Percentiles rank a stretch among this genome's conserved stretches.
These are phyloP conservation scores for Candida nemodendra DNA, from an alignment of 805 yeast genomes.

Conservation along the genomic window DNA sequence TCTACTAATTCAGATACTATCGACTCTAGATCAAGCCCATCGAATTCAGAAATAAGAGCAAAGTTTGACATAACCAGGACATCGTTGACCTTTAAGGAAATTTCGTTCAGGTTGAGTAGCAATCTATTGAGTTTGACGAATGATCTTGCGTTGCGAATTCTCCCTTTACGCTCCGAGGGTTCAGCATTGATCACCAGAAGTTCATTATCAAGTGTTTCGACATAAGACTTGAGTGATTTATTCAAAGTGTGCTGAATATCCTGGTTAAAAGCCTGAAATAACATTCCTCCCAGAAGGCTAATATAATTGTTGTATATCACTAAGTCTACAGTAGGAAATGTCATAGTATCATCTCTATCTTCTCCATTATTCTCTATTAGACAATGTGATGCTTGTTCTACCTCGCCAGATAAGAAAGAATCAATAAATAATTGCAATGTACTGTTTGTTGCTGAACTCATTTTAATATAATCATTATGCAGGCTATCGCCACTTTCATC, in stretches of 20 bases:
- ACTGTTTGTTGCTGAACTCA: constrained; percentile 6
- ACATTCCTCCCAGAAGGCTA: constrained; percentile 3
- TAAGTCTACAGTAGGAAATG: background rate
- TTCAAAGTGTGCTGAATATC: constrained; percentile 3
- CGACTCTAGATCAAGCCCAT: constrained; percentile 1
- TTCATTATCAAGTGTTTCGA: constrained; percentile 1
- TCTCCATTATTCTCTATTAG: constrained; percentile 1
- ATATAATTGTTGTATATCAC: constrained; percentile 8
- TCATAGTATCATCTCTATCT: background rate
- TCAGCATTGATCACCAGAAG: background rate
- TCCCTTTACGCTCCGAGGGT: constrained; percentile 1
- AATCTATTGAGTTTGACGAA: constrained; percentile 5
- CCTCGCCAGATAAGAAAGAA: constrained; percentile 5
- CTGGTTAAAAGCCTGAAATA: constrained; percentile 4
- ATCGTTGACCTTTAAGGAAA: constrained; percentile 1
- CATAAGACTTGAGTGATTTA: constrained; percentile 5
- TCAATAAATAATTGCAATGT: constrained; percentile 3
- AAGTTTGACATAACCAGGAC: constrained; percentile 1
- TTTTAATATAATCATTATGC: background rate
- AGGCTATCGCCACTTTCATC: constrained; percentile 1
- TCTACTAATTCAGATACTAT: constrained; percentile 3
- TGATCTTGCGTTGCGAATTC: constrained; percentile 1
- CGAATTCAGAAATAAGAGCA: constrained; percentile 3
- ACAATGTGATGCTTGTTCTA: constrained; percentile 2
- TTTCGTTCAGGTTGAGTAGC: constrained; percentile 3